A percentile compares a stretch with the other conserved stretches of the same genome.
Evolutionary conservation across 352 stramenopile species (phyloP).

Genomic region (Poterioochromonas sp.): DNA sequence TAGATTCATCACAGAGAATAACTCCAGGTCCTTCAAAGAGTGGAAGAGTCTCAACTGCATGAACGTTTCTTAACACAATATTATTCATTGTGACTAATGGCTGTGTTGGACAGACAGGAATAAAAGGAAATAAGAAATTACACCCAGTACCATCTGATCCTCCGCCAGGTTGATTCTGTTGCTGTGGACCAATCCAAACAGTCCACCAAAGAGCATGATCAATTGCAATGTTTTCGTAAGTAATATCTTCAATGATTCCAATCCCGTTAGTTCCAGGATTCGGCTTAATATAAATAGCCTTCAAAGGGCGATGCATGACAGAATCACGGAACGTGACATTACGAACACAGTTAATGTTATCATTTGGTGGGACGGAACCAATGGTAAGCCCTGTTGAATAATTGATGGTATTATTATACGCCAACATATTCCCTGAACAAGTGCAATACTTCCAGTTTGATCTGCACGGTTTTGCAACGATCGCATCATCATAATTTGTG

Average conservation of each 20-base stretch:
- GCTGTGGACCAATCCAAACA: slow-evolving; percentile 1
- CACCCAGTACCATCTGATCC: not conserved
- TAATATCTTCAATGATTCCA: slow-evolving; percentile 6
- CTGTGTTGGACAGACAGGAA: not conserved
- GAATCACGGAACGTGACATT: slow-evolving; percentile 5
- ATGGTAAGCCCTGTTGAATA: slow-evolving; percentile 12
- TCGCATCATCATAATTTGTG: slow-evolving; percentile 15
- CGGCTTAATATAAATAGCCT: slow-evolving; percentile 15
- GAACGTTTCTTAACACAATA: not conserved
- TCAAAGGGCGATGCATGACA: slow-evolving; percentile 11
- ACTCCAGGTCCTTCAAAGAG: slow-evolving; percentile 9
- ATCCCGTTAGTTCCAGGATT: not conserved
- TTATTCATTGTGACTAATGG: not conserved
- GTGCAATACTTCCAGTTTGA: slow-evolving; percentile 2
- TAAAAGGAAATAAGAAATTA: slow-evolving; percentile 16
- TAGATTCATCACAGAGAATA: not conserved
- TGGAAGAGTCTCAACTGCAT: not conserved
- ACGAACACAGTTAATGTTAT: not conserved
- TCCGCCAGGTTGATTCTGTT: not conserved
- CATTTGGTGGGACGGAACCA: not conserved
- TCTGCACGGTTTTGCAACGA: slow-evolving; percentile 1
- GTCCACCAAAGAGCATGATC: slow-evolving; percentile 5
- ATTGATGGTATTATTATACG: not conserved
- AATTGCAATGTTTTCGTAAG: slow-evolving; percentile 1
- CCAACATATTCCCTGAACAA: not conserved